Evolutionary conservation across 768 basidiomycete species (phyloP).

Genomic region (Imleria badia): DNA sequence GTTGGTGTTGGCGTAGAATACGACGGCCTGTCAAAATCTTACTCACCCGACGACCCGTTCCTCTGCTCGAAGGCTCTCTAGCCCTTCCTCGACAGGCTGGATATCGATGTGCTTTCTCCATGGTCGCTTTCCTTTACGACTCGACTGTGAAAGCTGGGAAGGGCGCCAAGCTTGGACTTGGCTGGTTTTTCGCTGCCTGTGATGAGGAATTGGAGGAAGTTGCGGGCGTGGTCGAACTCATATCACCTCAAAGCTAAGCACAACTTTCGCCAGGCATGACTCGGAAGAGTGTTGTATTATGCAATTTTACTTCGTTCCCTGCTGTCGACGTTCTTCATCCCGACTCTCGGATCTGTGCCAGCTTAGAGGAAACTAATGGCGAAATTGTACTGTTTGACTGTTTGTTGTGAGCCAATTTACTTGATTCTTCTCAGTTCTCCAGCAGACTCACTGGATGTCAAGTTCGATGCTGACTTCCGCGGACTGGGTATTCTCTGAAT

Average conservation of each 20-base stretch:
- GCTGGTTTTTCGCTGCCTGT: constrained; percentile 2
- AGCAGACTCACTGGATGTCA: too few relatives aligned
- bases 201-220: constrained; percentile 3
- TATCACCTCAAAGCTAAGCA: background rate
- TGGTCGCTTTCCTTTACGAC: constrained; percentile 86
- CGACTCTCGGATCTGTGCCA: too few relatives aligned
- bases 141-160: constrained; percentile 51
- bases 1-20: background rate
- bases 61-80: constrained; percentile 79
- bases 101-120: constrained; percentile 95
- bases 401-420: too few relatives aligned
- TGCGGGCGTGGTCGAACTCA: constrained; percentile 3
- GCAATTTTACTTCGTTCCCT: constrained; percentile 4
- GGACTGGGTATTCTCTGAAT: too few relatives aligned
- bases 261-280: background rate
- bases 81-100: constrained; percentile 67
- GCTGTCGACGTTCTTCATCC: too few relatives aligned
- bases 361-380: too few relatives aligned
- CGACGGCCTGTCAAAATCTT: background rate
- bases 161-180: constrained; percentile 23
- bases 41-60: constrained; percentile 78
- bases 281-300: constrained; percentile 3
- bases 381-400: too few relatives aligned
- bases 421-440: too few relatives aligned
- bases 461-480: too few relatives aligned